phyloP scores from a whole-genome alignment of 495 filamentous ascomycete species.

The Xylaria acuta region DNA sequence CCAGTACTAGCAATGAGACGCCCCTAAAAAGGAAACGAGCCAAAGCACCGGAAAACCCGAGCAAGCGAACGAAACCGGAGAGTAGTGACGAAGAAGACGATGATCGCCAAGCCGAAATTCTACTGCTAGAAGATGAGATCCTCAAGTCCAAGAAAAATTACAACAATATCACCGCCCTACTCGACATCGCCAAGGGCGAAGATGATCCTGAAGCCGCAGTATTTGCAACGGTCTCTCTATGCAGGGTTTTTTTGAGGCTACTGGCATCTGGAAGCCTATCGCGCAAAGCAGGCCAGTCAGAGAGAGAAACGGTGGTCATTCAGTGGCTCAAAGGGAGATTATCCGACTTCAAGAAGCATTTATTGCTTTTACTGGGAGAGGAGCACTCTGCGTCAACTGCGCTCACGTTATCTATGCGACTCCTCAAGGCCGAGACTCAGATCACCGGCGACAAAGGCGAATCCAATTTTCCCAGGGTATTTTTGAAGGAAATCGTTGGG shows the following conservation, averaged over 20 bases:
- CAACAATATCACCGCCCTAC: constrained; percentile 84
- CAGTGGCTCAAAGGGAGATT: constrained; percentile 80
- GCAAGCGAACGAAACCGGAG: constrained; percentile 52
- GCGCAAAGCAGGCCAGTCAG: constrained; percentile 64
- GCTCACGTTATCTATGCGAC: constrained; percentile 79
- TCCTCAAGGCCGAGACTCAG: constrained; percentile 77
- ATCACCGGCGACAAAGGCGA: constrained; percentile 66
- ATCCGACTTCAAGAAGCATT: constrained; percentile 66
- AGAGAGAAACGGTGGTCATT: constrained; percentile 75
- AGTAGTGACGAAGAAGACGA: constrained; percentile 47
- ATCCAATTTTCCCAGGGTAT: constrained; percentile 65
- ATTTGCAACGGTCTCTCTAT: constrained; percentile 78
- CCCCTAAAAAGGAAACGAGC: constrained; percentile 53
- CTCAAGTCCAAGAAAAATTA: constrained; percentile 85
- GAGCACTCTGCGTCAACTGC: constrained; percentile 63
- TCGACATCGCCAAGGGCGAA: constrained; percentile 61
- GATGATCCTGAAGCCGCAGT: constrained; percentile 47
- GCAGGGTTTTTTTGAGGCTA: constrained; percentile 85
- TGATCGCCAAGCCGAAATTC: constrained; percentile 63
- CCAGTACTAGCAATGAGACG: constrained; percentile 19
- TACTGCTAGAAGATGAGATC: constrained; percentile 76
- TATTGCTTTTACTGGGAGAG: constrained; percentile 62
- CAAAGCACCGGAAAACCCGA: constrained; percentile 39
- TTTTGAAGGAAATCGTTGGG: constrained; percentile 68
- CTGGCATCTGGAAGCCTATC: constrained; percentile 76